These are phyloP conservation scores for Moricandia moricandioides DNA, from an alignment of 345 rosid genomes.

Conservation along the genomic window DNA sequence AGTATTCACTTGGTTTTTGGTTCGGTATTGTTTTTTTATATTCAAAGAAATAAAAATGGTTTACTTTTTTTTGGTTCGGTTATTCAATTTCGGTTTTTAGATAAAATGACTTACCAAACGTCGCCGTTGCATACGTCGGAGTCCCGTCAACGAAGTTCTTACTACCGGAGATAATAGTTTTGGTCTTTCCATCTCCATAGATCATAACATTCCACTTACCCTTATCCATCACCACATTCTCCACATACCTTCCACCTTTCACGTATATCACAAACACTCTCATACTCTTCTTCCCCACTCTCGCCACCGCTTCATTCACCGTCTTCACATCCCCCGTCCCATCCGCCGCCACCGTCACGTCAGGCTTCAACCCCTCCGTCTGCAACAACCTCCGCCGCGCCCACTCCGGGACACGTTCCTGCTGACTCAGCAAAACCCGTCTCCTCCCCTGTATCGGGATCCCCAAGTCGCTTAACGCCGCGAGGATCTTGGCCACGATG, in stretches of 20 bases:
- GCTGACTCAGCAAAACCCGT: slow-evolving; percentile 27
- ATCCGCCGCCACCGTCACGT: slow-evolving; percentile 69
- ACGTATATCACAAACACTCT: slow-evolving; percentile 60
- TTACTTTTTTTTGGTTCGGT: too few relatives aligned
- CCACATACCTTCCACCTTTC: slow-evolving; percentile 59
- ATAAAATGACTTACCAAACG: slow-evolving; percentile 48
- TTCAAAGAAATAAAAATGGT: too few relatives aligned
- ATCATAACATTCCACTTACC: slow-evolving; percentile 82
- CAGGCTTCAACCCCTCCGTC: slow-evolving; percentile 32
- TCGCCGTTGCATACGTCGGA: slow-evolving; percentile 74
- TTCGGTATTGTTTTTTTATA: too few relatives aligned
- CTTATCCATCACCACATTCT: slow-evolving; percentile 72
- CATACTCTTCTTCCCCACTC: slow-evolving; percentile 55
- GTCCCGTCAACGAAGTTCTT: slow-evolving; percentile 68
- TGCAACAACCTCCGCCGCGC: slow-evolving; percentile 67
- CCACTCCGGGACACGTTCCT: slow-evolving; percentile 55
- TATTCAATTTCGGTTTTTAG: too few relatives aligned
- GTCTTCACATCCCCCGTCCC: slow-evolving; percentile 53
- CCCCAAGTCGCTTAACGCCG: slow-evolving; percentile 43
- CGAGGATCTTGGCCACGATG: slow-evolving; percentile 55
- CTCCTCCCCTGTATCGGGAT: slow-evolving; percentile 60
- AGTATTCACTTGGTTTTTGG: too few relatives aligned
- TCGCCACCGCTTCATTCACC: slow-evolving; percentile 53
- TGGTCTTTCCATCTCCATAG: slow-evolving; percentile 62
- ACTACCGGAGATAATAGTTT: slow-evolving; percentile 60